Evolutionary conservation across 2,329 filamentous ascomycete species (phyloP).

Genomic region (Biscogniauxia sp.): DNA sequence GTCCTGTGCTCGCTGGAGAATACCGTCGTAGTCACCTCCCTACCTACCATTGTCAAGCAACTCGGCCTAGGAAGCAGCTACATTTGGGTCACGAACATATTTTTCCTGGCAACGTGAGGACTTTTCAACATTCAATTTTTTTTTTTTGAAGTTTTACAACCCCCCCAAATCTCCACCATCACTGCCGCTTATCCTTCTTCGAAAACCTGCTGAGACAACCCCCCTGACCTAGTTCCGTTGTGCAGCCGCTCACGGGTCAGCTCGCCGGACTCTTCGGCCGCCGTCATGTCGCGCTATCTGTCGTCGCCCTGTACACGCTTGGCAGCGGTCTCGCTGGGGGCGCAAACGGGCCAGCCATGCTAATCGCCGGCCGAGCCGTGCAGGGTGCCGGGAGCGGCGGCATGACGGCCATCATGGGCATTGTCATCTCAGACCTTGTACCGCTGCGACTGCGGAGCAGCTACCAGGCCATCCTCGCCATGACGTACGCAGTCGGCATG

Average conservation of each 20-base stretch:
- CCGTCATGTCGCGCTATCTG: conserved; percentile 1
- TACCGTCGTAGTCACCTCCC: conserved; percentile 27
- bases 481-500: conserved; percentile 10
- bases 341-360: conserved; percentile 10
- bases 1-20: conserved; percentile 27
- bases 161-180: too few relatives aligned
- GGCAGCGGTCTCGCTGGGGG: conserved; percentile 1
- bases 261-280: conserved; percentile 3
- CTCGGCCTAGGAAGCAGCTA: conserved; percentile 12
- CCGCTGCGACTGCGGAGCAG: conserved; percentile 13
- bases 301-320: conserved; percentile 1
- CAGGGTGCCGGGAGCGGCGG: conserved; percentile 46
- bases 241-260: conserved; percentile 4
- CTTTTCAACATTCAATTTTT: too few relatives aligned
- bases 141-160: too few relatives aligned
- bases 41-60: conserved; percentile 25
- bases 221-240: conserved; percentile 1
- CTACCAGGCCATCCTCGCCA: conserved; percentile 16
- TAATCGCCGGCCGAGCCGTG: conserved; percentile 49
- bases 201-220: not conserved
- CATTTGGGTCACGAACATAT: conserved; percentile 7
- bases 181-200: not conserved
- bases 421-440: conserved; percentile 22
- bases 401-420: conserved; percentile 32
- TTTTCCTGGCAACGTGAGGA: conserved; percentile 1